A percentile compares a stretch with the other conserved stretches of the same genome.
Conservation (phyloP, 1,284 basidiomycete species). For the Leccinum pseudoinsigne region DNA sequence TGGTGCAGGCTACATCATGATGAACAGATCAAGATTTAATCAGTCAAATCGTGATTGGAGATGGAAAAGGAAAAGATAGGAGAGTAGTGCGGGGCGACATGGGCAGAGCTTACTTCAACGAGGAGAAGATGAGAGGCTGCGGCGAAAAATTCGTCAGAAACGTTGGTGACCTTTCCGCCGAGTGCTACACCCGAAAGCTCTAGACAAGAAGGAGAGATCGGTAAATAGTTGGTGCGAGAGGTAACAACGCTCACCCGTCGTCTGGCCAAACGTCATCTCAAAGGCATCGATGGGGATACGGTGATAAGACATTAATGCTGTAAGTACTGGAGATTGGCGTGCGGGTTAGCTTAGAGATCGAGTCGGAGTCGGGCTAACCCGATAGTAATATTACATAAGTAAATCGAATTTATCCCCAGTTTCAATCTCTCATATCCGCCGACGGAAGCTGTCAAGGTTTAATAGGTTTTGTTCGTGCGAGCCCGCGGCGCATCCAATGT, state of each 20-base stretch:
- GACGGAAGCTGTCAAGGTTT: not conserved
- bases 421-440: not conserved
- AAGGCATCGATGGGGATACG: conserved; percentile 22
- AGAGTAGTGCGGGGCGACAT: not conserved
- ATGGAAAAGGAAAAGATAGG: not conserved
- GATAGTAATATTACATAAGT: not conserved
- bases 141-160: conserved; percentile 97
- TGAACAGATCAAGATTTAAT: not conserved
- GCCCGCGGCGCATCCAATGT: not conserved
- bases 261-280: conserved; percentile 47
- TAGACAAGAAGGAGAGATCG: conserved; percentile 28
- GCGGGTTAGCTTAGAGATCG: not conserved
- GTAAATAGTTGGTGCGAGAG: not conserved
- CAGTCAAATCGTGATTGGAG: not conserved
- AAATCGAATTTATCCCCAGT: not conserved
- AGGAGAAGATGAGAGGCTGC: conserved; percentile 84
- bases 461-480: not conserved
- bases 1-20: conserved; percentile 59
- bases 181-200: conserved; percentile 90
- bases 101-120: conserved; percentile 59
- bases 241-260: conserved; percentile 36
- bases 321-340: not conserved
- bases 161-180: conserved; percentile 73
- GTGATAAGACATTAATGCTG: conserved; percentile 23
- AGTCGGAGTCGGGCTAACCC: not conserved